phyloP scores from a whole-genome alignment of 2,329 filamentous ascomycete species.

The Fusarium sterilihyphosum region DNA sequence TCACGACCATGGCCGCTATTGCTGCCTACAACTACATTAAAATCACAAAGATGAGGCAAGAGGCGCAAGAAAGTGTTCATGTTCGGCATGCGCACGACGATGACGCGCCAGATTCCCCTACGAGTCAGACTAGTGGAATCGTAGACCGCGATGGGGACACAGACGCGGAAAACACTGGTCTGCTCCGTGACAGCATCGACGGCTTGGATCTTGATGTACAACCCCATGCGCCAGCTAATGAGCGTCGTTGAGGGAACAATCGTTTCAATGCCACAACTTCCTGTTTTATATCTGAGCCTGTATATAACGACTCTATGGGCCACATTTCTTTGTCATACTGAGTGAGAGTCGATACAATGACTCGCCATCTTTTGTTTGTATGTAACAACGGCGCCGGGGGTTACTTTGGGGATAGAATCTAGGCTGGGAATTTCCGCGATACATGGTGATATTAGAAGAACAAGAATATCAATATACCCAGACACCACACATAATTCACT shows the following conservation, averaged over 20 bases:
- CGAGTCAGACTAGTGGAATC: conserved; percentile 54
- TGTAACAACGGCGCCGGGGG: conserved; percentile 23
- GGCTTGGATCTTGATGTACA: conserved; percentile 49
- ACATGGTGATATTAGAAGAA: conserved; percentile 7
- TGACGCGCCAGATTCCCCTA: conserved; percentile 43
- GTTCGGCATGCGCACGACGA: conserved; percentile 50
- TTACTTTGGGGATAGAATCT: conserved; percentile 12
- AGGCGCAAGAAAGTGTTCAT: conserved; percentile 69
- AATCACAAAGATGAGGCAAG: conserved; percentile 84
- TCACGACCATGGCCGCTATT: conserved; percentile 91
- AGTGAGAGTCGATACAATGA: conserved; percentile 5
- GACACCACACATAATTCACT: conserved; percentile 19
- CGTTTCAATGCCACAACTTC: conserved; percentile 19
- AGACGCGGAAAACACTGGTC: conserved; percentile 57
- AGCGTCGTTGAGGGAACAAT: conserved; percentile 28
- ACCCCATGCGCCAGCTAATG: conserved; percentile 20
- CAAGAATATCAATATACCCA: conserved; percentile 35
- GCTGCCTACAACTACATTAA: conserved; percentile 95
- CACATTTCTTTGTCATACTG: conserved; percentile 22
- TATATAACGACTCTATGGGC: conserved; percentile 22
- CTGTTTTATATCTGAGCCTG: conserved; percentile 25
- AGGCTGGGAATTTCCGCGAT: background rate
- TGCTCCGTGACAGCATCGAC: conserved; percentile 55
- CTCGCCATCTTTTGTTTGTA: conserved; percentile 27
- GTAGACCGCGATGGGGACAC: conserved; percentile 55